Conservation (phyloP, 257 asterid genomes). For the Rhazya stricta region DNA sequence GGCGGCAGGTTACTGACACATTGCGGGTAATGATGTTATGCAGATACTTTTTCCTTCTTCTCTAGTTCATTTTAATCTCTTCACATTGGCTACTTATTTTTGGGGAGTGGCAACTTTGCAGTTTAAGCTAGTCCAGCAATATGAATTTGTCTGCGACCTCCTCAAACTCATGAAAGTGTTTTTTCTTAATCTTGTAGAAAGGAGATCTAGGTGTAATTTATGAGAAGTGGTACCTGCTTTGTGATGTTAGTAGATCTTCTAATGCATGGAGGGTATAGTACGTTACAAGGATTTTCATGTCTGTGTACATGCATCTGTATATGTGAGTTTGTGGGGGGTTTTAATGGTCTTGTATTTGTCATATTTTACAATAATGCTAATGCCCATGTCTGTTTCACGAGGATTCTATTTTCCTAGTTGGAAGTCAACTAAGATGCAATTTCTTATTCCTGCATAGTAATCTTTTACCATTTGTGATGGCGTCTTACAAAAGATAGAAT, state of each 20-base stretch:
- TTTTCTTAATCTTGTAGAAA: background rate
- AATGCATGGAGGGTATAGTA: background rate
- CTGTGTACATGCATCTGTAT: background rate
- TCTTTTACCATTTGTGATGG: background rate
- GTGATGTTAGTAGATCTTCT: background rate
- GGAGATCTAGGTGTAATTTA: background rate
- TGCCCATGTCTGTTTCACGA: background rate
- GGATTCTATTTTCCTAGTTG: background rate
- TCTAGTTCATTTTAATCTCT: background rate
- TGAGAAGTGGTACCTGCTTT: background rate
- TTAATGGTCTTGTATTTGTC: background rate
- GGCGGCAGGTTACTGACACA: conserved; percentile 83
- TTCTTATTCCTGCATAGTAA: background rate
- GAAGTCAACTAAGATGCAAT: background rate
- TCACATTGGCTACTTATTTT: too few relatives aligned
- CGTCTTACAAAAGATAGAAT: background rate
- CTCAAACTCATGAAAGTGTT: background rate
- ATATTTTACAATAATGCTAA: background rate
- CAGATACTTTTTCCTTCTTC: conserved; percentile 8
- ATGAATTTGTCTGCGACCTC: background rate
- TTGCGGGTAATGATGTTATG: conserved; percentile 59
- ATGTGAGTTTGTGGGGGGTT: background rate
- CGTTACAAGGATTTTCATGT: background rate
- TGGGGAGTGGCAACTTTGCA: background rate
- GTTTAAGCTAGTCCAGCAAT: background rate